phyloP scores from a whole-genome alignment of 192 early-diverging fungal genomes.

The Coemansia sp. region DNA sequence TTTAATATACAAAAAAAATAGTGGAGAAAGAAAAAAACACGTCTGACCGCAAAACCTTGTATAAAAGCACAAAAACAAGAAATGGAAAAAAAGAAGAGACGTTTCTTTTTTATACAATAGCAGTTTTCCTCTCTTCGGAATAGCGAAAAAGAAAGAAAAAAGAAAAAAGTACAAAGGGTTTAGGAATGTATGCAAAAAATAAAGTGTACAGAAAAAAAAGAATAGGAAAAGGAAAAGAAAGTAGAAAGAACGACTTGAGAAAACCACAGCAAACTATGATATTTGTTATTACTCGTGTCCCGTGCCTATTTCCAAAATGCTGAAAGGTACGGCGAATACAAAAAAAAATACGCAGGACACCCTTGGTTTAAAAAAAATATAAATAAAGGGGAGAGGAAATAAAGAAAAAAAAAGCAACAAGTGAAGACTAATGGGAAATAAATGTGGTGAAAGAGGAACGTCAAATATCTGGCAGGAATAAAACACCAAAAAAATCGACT shows the following conservation, averaged over 20 bases:
- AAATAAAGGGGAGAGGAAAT: not conserved
- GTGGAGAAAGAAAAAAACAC: slow-evolving; percentile 1
- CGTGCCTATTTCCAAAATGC: slow-evolving; percentile 5
- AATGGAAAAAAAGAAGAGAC: not conserved
- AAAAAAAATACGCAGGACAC: not conserved
- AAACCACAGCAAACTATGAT: not conserved
- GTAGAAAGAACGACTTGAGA: not conserved
- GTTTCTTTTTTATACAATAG: slow-evolving; percentile 1
- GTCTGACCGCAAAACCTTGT: not conserved
- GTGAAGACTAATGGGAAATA: slow-evolving; percentile 3
- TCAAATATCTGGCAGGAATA: too few species aligned
- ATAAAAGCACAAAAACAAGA: not conserved
- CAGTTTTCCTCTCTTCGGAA: not conserved
- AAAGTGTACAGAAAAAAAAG: not conserved
- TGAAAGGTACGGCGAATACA: not conserved
- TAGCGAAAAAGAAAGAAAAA: slow-evolving; percentile 9
- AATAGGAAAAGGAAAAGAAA: slow-evolving; percentile 7
- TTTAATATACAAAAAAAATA: not conserved
- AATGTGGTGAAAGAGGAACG: not conserved
- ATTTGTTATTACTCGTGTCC: not conserved
- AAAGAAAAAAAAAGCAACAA: not conserved
- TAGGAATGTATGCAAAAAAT: not conserved
- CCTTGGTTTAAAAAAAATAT: not conserved
- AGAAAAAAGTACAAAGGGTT: not conserved
- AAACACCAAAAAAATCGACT: slow-evolving; percentile 8